Evolutionary conservation across 164 flowering plant genomes (phyloP).

Genomic region (Umbellularia californica): DNA sequence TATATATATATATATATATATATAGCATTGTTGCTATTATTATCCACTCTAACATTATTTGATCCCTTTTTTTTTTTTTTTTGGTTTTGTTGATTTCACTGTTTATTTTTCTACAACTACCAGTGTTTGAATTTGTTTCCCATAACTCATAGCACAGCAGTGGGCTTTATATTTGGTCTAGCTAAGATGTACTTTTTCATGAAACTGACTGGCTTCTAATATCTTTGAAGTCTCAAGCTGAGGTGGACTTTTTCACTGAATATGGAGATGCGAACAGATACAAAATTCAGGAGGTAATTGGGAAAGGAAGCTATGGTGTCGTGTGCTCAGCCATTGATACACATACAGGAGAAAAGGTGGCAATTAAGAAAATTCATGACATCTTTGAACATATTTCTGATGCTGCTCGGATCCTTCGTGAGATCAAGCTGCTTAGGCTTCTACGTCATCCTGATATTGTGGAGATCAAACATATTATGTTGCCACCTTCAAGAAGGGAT

Average conservation of each 20-base stretch:
- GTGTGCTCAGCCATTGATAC: conserved; percentile 23
- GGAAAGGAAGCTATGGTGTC: conserved; percentile 22
- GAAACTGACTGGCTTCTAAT: not conserved
- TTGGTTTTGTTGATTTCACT: not conserved
- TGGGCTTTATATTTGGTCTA: too few relatives aligned
- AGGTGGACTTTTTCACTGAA: conserved; percentile 19
- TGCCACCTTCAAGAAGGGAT: conserved; percentile 81
- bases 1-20: too few relatives aligned
- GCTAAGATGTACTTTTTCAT: not conserved
- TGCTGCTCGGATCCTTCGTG: conserved; percentile 88
- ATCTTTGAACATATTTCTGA: conserved; percentile 34
- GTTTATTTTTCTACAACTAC: not conserved
- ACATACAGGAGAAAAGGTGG: conserved; percentile 22
- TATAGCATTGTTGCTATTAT: not conserved
- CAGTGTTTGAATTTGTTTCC: not conserved
- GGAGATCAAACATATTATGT: conserved; percentile 87
- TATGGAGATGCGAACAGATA: conserved; percentile 21
- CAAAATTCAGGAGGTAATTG: conserved; percentile 20
- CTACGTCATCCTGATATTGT: conserved; percentile 90
- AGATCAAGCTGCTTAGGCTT: conserved; percentile 86
- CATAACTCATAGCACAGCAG: not conserved
- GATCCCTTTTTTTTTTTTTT: too few relatives aligned
- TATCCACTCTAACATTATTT: not conserved
- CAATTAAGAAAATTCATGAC: conserved; percentile 23
- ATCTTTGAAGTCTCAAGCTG: conserved; percentile 10